These are phyloP conservation scores for Taiozyma sp. DNA, from an alignment of 1,139 yeast genomes.

Conservation along the genomic window DNA sequence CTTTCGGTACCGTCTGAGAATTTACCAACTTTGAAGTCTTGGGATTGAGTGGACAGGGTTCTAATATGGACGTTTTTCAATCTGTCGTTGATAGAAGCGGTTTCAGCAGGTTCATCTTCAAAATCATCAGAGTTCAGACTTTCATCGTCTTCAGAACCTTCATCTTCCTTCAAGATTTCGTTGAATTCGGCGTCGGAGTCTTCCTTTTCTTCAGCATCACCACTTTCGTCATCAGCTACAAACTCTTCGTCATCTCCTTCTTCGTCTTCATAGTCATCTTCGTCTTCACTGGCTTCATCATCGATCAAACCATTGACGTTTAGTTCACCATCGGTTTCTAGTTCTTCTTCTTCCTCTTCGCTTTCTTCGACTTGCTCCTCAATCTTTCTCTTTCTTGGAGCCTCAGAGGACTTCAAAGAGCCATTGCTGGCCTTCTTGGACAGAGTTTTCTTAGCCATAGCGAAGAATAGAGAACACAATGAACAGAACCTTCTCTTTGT, in stretches of 20 bases:
- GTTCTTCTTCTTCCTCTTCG: constrained; percentile 27
- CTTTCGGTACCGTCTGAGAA: constrained; percentile 81
- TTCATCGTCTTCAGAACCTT: constrained; percentile 31
- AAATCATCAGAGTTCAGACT: constrained; percentile 28
- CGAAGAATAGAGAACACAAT: not conserved
- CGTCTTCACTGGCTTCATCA: constrained; percentile 35
- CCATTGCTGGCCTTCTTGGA: not conserved
- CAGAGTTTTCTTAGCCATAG: not conserved
- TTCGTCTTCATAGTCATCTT: constrained; percentile 45
- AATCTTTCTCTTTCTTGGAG: constrained; percentile 28
- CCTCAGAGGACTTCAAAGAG: not conserved
- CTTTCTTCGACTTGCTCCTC: constrained; percentile 21
- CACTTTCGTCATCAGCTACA: constrained; percentile 26
- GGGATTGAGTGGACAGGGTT: constrained; percentile 37
- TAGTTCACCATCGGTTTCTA: constrained; percentile 21
- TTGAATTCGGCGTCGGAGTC: constrained; percentile 64
- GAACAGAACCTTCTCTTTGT: not conserved
- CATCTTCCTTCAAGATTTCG: constrained; percentile 44
- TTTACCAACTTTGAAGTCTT: constrained; percentile 38
- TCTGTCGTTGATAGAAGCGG: constrained; percentile 47
- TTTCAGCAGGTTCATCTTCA: constrained; percentile 48
- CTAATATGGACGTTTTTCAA: constrained; percentile 49
- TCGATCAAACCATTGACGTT: constrained; percentile 35
- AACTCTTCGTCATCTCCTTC: constrained; percentile 31
- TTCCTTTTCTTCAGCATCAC: constrained; percentile 31